These are phyloP conservation scores for Scytalidium sp. DNA, from an alignment of 2,329 filamentous ascomycete species.

Conservation along the genomic window DNA sequence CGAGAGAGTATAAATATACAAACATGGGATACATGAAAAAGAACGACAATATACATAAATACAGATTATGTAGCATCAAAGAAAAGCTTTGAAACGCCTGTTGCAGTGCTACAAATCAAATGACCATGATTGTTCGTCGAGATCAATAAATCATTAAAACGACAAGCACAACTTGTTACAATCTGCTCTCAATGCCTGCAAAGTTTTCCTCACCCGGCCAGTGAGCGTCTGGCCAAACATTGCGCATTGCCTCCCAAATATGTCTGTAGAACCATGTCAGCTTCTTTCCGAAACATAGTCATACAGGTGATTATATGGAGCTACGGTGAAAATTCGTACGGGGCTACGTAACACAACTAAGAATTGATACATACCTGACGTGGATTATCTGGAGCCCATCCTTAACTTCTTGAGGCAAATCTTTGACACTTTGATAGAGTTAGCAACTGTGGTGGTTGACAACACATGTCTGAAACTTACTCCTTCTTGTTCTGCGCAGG, in stretches of 20 bases:
- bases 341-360: constrained; percentile 10
- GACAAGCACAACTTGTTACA: constrained; percentile 46
- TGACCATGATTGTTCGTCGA: not conserved
- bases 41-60: not conserved
- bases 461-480: constrained; percentile 15
- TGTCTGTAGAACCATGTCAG: constrained; percentile 49
- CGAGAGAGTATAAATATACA: too few species aligned
- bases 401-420: constrained; percentile 86
- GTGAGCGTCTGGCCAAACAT: constrained; percentile 86
- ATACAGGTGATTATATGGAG: constrained; percentile 14
- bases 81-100: not conserved
- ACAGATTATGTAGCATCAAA: too few species aligned
- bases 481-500: constrained; percentile 91
- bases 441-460: not conserved
- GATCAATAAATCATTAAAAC: not conserved
- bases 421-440: constrained; percentile 53
- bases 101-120: not conserved
- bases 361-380: constrained; percentile 65
- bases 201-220: constrained; percentile 75
- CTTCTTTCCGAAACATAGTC: constrained; percentile 3
- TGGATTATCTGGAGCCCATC: constrained; percentile 84
- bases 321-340: constrained; percentile 18
- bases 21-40: not conserved
- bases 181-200: constrained; percentile 71
- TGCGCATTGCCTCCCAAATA: constrained; percentile 89